Evolutionary conservation across 177 flowering plant species (phyloP).

Genomic region (Vitis hybrid): DNA sequence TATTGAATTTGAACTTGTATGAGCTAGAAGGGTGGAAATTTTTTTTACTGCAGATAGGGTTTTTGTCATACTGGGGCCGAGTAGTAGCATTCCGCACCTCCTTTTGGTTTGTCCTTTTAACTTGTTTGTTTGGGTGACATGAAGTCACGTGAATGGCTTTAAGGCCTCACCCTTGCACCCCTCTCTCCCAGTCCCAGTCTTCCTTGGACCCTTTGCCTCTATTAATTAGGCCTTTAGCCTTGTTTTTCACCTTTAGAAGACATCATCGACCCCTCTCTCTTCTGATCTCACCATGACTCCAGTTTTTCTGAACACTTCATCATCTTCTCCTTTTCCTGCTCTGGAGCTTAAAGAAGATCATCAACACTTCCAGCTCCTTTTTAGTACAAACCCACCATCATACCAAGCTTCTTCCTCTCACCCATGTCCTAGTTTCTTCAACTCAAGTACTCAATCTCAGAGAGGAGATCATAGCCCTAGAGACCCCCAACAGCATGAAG

Average conservation of each 20-base stretch:
- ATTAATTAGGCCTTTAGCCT: constrained; percentile 25
- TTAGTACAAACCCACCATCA: constrained; percentile 6
- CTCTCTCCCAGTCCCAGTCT: background rate
- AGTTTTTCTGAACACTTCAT: constrained; percentile 31
- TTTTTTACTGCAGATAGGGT: constrained; percentile 34
- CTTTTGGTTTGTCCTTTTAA: constrained; percentile 41
- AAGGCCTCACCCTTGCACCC: constrained; percentile 8
- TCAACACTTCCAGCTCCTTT: constrained; percentile 24
- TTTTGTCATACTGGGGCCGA: constrained; percentile 35
- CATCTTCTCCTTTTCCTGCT: constrained; percentile 26
- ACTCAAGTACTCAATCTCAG: constrained; percentile 26
- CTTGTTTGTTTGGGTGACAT: constrained; percentile 30
- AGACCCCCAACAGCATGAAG: constrained; percentile 11
- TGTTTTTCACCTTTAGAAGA: constrained; percentile 6
- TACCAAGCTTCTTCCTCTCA: constrained; percentile 22
- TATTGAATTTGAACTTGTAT: background rate
- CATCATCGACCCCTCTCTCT: constrained; percentile 13
- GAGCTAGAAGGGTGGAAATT: background rate
- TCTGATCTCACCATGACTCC: constrained; percentile 38
- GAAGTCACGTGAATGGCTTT: constrained; percentile 59
- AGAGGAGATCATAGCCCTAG: constrained; percentile 13
- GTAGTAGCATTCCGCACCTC: constrained; percentile 58
- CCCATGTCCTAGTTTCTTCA: constrained; percentile 23
- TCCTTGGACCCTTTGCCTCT: constrained; percentile 4
- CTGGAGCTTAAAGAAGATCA: constrained; percentile 19